Conservation (phyloP, 2,329 filamentous ascomycete species). For the Botrytis deweyae region DNA sequence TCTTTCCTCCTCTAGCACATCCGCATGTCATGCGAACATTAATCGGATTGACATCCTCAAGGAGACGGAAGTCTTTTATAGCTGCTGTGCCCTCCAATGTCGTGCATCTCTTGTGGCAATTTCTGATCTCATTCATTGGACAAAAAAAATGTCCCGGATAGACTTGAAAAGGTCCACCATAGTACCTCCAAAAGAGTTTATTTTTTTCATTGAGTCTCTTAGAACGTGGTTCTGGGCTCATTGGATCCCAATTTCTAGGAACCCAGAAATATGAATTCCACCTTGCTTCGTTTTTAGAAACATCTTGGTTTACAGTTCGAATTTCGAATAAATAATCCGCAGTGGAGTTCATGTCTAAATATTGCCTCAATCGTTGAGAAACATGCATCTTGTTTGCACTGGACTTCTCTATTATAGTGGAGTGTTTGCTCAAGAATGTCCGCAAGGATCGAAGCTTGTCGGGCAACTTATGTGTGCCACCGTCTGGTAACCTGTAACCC, state of each 20-base stretch:
- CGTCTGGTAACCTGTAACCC: not conserved
- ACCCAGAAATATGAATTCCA: not conserved
- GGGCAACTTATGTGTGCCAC: not conserved
- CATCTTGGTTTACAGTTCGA: not conserved
- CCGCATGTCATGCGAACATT: not conserved
- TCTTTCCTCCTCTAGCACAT: not conserved
- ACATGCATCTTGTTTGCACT: not conserved
- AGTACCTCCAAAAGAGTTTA: not conserved
- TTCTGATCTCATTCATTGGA: not conserved
- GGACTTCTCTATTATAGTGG: not conserved
- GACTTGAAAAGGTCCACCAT: not conserved
- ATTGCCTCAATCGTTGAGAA: not conserved
- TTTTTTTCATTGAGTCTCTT: not conserved
- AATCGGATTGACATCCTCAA: not conserved
- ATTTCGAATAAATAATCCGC: not conserved
- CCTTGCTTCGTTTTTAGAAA: not conserved
- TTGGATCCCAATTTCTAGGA: constrained; percentile 2
- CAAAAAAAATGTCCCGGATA: not conserved
- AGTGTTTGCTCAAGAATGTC: not conserved
- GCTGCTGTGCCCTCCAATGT: not conserved
- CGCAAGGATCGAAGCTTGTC: not conserved
- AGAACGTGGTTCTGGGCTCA: not conserved
- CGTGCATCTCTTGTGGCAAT: not conserved
- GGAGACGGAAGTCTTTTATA: not conserved
- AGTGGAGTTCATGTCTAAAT: not conserved